phyloP scores from a whole-genome alignment of 352 stramenopile genomes.

The Phytophthora fragariae region DNA sequence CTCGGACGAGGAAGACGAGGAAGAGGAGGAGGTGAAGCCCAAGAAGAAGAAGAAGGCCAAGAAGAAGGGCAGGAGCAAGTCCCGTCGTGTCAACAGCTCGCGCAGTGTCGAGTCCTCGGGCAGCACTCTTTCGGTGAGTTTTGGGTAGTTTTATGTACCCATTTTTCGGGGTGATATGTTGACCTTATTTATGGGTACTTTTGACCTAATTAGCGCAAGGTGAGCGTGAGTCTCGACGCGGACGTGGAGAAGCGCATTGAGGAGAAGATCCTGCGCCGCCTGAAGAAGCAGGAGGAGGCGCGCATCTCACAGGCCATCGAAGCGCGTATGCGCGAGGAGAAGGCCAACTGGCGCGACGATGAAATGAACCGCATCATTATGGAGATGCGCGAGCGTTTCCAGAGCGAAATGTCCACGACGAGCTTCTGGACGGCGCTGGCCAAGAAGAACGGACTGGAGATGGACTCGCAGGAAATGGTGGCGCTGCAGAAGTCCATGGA shows the following conservation, averaged over 20 bases:
- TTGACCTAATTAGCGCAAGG: constrained; percentile 37
- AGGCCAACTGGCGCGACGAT: constrained; percentile 88
- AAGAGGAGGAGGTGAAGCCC: constrained; percentile 73
- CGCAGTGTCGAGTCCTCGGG: constrained; percentile 50
- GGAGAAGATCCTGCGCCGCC: constrained; percentile 85
- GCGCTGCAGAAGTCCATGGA: constrained; percentile 59
- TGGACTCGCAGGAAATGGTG: constrained; percentile 53
- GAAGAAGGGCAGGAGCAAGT: constrained; percentile 50
- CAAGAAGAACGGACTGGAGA: constrained; percentile 68
- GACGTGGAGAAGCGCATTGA: constrained; percentile 87
- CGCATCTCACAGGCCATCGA: constrained; percentile 87
- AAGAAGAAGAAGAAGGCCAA: constrained; percentile 77
- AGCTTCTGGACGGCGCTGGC: constrained; percentile 67
- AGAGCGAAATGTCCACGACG: constrained; percentile 79
- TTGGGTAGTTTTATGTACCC: neutral
- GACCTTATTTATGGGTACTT: neutral
- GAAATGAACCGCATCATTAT: constrained; percentile 93
- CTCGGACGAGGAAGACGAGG: constrained; percentile 58
- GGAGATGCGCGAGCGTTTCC: constrained; percentile 88
- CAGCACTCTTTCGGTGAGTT: constrained; percentile 43
- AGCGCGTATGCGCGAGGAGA: constrained; percentile 81
- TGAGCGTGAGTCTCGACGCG: constrained; percentile 79
- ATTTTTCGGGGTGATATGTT: neutral
- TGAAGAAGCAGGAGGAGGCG: constrained; percentile 91
- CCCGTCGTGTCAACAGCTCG: constrained; percentile 55